Percentiles rank a stretch among this genome's conserved stretches.
These are phyloP conservation scores for Termitomyces sp. DNA, from an alignment of 768 basidiomycete species.

Conservation along the genomic window DNA sequence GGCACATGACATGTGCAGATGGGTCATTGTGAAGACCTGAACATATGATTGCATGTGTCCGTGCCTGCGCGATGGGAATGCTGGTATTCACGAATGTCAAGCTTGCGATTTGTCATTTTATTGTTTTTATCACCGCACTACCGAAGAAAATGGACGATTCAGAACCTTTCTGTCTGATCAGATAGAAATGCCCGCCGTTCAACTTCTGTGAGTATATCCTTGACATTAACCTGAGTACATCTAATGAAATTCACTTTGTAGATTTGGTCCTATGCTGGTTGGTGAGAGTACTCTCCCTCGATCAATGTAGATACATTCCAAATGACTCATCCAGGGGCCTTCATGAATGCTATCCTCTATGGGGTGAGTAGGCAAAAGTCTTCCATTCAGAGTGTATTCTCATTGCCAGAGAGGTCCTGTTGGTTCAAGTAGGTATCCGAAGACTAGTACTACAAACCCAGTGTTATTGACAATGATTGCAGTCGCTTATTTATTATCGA, in stretches of 20 bases:
- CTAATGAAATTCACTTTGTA: conserved; percentile 6
- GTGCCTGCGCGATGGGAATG: neutral
- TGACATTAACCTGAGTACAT: neutral
- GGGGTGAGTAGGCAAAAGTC: conserved; percentile 25
- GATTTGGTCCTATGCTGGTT: conserved; percentile 42
- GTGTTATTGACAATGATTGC: neutral
- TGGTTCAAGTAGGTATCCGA: conserved; percentile 25
- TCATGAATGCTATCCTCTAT: conserved; percentile 37
- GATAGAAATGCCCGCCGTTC: conserved; percentile 8
- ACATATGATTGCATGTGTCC: too few species aligned
- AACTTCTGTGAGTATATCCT: conserved; percentile 11
- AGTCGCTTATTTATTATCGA: conserved; percentile 28
- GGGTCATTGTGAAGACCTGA: too few species aligned
- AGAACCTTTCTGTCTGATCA: neutral
- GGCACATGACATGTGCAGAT: too few species aligned
- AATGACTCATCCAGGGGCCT: conserved; percentile 10
- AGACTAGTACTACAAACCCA: neutral
- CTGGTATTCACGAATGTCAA: neutral
- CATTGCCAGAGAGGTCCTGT: conserved; percentile 22
- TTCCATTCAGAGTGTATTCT: neutral
- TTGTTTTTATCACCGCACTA: neutral
- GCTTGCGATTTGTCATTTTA: neutral
- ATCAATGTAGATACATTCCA: neutral
- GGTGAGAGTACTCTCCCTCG: conserved; percentile 26
- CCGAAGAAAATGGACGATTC: too few species aligned